phyloP scores from a whole-genome alignment of 2,329 filamentous ascomycete genomes.

The Nemania sp. region DNA sequence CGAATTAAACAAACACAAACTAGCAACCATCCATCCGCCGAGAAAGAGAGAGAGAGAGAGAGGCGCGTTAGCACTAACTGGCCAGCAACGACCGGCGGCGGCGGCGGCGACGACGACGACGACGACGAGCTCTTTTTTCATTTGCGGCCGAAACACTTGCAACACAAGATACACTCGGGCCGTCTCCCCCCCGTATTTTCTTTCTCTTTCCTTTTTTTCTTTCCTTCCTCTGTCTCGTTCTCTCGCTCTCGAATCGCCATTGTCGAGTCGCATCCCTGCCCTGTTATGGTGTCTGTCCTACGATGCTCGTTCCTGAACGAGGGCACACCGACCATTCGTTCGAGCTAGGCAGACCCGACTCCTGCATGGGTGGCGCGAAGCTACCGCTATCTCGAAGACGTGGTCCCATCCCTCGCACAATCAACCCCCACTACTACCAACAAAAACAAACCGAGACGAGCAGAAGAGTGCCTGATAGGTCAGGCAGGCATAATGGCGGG shows the following conservation, averaged over 20 bases:
- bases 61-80: too few species aligned
- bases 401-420: slow-evolving; percentile 37
- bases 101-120: slow-evolving; percentile 1
- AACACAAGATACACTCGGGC: slow-evolving; percentile 8
- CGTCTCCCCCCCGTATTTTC: neutral
- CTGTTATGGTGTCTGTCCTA: slow-evolving; percentile 33
- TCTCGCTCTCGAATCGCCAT: neutral
- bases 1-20: neutral
- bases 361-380: slow-evolving; percentile 34
- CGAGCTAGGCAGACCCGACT: slow-evolving; percentile 34
- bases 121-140: neutral
- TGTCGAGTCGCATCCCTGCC: slow-evolving; percentile 33
- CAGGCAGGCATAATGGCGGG: slow-evolving; percentile 35
- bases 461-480: slow-evolving; percentile 27
- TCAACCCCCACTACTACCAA: slow-evolving; percentile 16
- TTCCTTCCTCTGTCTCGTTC: too few species aligned
- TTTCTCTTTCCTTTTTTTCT: too few species aligned
- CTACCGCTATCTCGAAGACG: slow-evolving; percentile 29
- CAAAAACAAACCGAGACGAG: slow-evolving; percentile 15
- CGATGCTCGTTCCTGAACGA: slow-evolving; percentile 38
- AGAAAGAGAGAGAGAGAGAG: too few species aligned
- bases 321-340: slow-evolving; percentile 31
- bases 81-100: slow-evolving; percentile 6
- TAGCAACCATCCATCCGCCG: neutral
- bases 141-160: slow-evolving; percentile 8